Conservation (phyloP, 352 stramenopile species). For the Globisporangium sylvaticum region DNA sequence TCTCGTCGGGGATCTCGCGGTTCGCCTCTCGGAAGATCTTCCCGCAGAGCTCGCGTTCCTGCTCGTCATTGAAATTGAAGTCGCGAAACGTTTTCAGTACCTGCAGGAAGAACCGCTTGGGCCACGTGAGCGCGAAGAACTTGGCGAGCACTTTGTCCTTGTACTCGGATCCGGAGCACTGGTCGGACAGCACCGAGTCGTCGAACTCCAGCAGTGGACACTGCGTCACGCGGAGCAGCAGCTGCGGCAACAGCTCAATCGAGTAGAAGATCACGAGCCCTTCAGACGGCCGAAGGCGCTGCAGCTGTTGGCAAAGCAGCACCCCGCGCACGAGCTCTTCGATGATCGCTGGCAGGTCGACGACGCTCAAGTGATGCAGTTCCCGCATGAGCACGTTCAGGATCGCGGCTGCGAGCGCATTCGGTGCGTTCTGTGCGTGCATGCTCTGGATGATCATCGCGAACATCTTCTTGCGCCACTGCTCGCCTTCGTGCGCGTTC, state of each 20-base stretch:
- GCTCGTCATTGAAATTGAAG: conserved; percentile 24
- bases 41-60: conserved; percentile 33
- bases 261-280: conserved; percentile 31
- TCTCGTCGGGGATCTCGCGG: conserved; percentile 23
- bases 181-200: conserved; percentile 14
- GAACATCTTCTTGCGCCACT: conserved; percentile 24
- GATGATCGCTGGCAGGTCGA: conserved; percentile 24
- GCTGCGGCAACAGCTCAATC: conserved; percentile 40
- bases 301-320: conserved; percentile 20
- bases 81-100: conserved; percentile 48
- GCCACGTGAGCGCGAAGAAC: conserved; percentile 32
- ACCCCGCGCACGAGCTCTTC: conserved; percentile 35
- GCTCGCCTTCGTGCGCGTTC: conserved; percentile 17
- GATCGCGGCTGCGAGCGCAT: conserved; percentile 17
- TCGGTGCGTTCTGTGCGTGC: conserved; percentile 25
- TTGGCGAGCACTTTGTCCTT: conserved; percentile 27
- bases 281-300: conserved; percentile 19
- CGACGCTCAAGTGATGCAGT: conserved; percentile 30
- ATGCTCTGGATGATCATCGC: conserved; percentile 22
- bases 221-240: conserved; percentile 31
- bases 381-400: conserved; percentile 28
- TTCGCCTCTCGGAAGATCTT: conserved; percentile 39
- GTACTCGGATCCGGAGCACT: conserved; percentile 29
- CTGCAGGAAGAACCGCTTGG: conserved; percentile 44
- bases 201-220: conserved; percentile 26